Conservation (phyloP, 306 rosid species). For the Clitoria ternatea region DNA sequence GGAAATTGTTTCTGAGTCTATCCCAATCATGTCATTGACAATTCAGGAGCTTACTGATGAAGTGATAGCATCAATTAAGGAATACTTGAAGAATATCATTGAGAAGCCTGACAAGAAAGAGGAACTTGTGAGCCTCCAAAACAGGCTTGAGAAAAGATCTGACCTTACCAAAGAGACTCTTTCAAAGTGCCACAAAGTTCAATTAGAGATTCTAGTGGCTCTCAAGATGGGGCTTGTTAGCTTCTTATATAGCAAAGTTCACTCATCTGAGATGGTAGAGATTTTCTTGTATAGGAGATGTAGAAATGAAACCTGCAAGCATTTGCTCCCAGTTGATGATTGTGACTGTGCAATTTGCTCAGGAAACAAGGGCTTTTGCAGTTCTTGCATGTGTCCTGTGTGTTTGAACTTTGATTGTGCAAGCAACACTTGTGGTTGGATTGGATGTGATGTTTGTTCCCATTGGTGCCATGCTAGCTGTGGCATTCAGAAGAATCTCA, state of each 20-base stretch:
- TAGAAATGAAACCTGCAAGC: conserved; percentile 74
- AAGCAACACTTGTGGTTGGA: conserved; percentile 92
- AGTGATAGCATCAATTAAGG: conserved; percentile 44
- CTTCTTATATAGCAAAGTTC: conserved; percentile 57
- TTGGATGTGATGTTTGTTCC: conserved; percentile 94
- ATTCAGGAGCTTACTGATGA: conserved; percentile 79
- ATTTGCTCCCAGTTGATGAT: conserved; percentile 81
- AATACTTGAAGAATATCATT: conserved; percentile 67
- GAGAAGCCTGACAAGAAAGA: conserved; percentile 68
- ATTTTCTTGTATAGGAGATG: conserved; percentile 75
- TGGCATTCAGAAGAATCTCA: conserved; percentile 77
- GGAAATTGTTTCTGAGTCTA: conserved; percentile 61
- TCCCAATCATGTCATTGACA: conserved; percentile 45
- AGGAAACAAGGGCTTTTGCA: conserved; percentile 77
- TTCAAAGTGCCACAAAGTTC: conserved; percentile 64
- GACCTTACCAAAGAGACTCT: conserved; percentile 80
- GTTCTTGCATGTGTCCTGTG: conserved; percentile 92
- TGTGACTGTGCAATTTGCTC: conserved; percentile 97
- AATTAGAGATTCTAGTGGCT: conserved; percentile 68
- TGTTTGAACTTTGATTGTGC: conserved; percentile 98
- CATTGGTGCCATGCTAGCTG: conserved; percentile 99
- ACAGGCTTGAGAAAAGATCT: conserved; percentile 64
- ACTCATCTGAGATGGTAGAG: conserved; percentile 68
- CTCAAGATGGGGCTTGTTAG: conserved; percentile 73
- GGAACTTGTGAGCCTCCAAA: conserved; percentile 66